Evolutionary conservation across 768 basidiomycete genomes (phyloP).

Genomic region (Hygrocybe coccinea): DNA sequence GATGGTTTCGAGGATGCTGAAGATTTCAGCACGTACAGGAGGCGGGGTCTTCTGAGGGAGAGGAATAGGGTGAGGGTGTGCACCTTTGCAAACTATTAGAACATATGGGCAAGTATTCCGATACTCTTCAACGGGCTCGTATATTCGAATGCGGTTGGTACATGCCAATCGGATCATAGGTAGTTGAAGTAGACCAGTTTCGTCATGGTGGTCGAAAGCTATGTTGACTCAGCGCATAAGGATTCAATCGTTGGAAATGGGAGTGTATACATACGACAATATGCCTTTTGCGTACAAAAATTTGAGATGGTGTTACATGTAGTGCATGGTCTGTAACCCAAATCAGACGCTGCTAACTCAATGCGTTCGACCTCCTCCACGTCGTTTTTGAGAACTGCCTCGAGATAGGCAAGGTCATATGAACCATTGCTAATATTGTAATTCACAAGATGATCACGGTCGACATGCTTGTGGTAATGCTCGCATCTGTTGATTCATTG

Average conservation of each 20-base stretch:
- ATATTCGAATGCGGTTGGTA: constrained; percentile 6
- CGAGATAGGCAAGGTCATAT: constrained; percentile 19
- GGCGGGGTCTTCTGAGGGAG: constrained; percentile 20
- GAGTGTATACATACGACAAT: constrained; percentile 16
- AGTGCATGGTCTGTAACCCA: constrained; percentile 13
- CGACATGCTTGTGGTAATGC: constrained; percentile 1
- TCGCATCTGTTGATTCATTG: background rate
- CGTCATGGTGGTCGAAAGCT: constrained; percentile 16
- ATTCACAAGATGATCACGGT: background rate
- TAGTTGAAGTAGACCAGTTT: constrained; percentile 8
- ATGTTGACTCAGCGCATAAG: background rate
- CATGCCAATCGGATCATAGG: constrained; percentile 13
- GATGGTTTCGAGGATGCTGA: constrained; percentile 9
- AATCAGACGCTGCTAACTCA: constrained; percentile 12
- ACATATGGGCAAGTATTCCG: constrained; percentile 12
- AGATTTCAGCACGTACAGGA: constrained; percentile 4
- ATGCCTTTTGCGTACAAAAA: constrained; percentile 9
- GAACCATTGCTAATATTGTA: constrained; percentile 10
- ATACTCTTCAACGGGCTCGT: constrained; percentile 12
- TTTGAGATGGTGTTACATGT: constrained; percentile 18
- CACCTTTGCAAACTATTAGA: constrained; percentile 8
- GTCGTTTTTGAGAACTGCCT: constrained; percentile 19
- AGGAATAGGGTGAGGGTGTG: constrained; percentile 20
- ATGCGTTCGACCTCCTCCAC: constrained; percentile 18
- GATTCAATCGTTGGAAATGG: background rate